phyloP scores from a whole-genome alignment of 768 basidiomycete genomes.

The Epithele typhae region DNA sequence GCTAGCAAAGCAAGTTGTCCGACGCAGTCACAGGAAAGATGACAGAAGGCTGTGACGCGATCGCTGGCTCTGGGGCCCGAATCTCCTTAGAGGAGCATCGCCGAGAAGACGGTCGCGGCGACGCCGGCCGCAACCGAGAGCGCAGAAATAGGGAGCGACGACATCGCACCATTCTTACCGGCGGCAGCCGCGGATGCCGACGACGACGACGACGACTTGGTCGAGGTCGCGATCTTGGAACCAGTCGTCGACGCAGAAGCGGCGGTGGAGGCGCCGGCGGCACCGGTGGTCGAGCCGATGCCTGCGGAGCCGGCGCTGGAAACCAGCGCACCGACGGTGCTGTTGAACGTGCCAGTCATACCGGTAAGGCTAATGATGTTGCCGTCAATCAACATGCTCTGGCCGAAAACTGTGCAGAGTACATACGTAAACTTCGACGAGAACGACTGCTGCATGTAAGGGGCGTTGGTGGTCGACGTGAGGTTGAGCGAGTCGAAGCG shows the following conservation, averaged over 20 bases:
- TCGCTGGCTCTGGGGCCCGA: not conserved
- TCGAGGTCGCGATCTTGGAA: not conserved
- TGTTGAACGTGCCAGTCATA: conserved; percentile 71
- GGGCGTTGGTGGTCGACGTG: conserved; percentile 47
- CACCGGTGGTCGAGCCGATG: conserved; percentile 31
- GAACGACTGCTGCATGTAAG: conserved; percentile 65
- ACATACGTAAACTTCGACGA: conserved; percentile 75
- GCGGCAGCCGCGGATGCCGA: conserved; percentile 4
- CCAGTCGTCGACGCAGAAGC: conserved; percentile 5
- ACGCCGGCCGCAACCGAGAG: conserved; percentile 16
- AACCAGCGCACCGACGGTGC: conserved; percentile 52
- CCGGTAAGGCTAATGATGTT: conserved; percentile 45
- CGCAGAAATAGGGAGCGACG: conserved; percentile 7
- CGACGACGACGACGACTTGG: conserved; percentile 6
- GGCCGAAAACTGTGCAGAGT: not conserved
- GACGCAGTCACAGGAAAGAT: not conserved
- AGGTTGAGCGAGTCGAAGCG: conserved; percentile 59
- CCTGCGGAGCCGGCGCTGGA: conserved; percentile 53
- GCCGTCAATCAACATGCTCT: not conserved
- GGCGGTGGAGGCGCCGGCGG: conserved; percentile 15
- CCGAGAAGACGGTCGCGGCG: conserved; percentile 13
- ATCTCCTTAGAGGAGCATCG: conserved; percentile 16
- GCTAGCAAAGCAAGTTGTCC: too few relatives aligned
- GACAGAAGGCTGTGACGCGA: not conserved
- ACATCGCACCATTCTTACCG: conserved; percentile 13